Percentiles rank a stretch among this genome's conserved stretches.
phyloP scores from a whole-genome alignment of 768 basidiomycete species.

The Collybiopsis luxurians region DNA sequence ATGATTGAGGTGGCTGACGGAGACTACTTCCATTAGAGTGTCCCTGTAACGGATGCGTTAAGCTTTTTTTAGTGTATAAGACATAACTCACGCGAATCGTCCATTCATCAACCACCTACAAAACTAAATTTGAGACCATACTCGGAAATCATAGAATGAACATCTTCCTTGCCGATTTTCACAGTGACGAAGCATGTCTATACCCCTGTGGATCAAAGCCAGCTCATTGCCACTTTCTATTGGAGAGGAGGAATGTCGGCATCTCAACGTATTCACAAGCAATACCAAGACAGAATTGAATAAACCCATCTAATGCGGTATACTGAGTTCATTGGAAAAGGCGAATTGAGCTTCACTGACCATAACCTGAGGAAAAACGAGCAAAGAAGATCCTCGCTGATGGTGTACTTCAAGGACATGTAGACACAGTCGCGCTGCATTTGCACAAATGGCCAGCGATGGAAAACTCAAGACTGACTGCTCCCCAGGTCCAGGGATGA shows the following conservation, averaged over 20 bases:
- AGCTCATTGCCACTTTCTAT: not conserved
- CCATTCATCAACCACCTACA: not conserved
- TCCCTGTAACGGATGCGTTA: not conserved
- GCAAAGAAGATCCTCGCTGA: not conserved
- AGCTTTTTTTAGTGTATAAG: not conserved
- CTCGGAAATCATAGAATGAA: not conserved
- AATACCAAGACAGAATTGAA: not conserved
- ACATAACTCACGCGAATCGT: not conserved
- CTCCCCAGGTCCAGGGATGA: not conserved
- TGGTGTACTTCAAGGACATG: not conserved
- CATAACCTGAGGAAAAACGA: not conserved
- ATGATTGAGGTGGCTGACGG: not conserved
- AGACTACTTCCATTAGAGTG: constrained; percentile 1
- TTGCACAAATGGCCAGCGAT: not conserved
- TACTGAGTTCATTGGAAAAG: not conserved
- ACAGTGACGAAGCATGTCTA: not conserved
- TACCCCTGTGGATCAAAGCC: not conserved
- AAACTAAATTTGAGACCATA: not conserved
- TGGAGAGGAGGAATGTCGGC: not conserved
- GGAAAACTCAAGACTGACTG: not conserved
- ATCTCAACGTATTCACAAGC: not conserved
- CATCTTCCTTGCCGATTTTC: no score
- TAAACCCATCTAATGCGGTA: not conserved
- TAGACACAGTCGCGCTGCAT: constrained; percentile 1
- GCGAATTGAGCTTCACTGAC: not conserved